phyloP scores from a whole-genome alignment of 2,329 filamentous ascomycete species.

The Colletotrichum paranaense region DNA sequence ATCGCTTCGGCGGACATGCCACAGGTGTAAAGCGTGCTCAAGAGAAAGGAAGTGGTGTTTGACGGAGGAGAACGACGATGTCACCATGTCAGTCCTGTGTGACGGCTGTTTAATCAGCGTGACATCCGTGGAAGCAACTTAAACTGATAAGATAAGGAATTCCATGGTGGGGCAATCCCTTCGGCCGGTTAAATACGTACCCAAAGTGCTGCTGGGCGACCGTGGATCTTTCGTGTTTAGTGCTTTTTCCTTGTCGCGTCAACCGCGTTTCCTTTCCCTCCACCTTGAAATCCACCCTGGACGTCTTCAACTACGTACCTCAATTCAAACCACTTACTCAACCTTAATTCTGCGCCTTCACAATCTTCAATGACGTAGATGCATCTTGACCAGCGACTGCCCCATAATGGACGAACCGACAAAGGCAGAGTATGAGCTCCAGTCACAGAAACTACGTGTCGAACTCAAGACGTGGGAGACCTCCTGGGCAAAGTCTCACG shows the following conservation, averaged over 20 bases:
- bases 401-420: slow-evolving; percentile 58
- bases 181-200: background rate
- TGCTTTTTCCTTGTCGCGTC: slow-evolving; percentile 29
- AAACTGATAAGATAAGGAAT: background rate
- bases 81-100: background rate
- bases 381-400: background rate
- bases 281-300: slow-evolving; percentile 10
- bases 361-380: slow-evolving; percentile 24
- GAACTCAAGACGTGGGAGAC: slow-evolving; percentile 82
- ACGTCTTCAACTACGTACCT: slow-evolving; percentile 7
- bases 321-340: background rate
- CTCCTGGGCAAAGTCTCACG: slow-evolving; percentile 70
- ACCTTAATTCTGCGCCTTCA: background rate
- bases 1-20: slow-evolving; percentile 29
- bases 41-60: background rate
- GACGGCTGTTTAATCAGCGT: background rate
- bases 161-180: background rate
- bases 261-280: slow-evolving; percentile 13
- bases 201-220: slow-evolving; percentile 1
- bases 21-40: background rate
- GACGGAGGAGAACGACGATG: background rate
- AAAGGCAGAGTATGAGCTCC: slow-evolving; percentile 58
- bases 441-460: slow-evolving; percentile 67
- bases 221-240: slow-evolving; percentile 28
- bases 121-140: background rate